phyloP scores from a whole-genome alignment of 2,329 filamentous ascomycete genomes.

The Fusarium haematococcum region DNA sequence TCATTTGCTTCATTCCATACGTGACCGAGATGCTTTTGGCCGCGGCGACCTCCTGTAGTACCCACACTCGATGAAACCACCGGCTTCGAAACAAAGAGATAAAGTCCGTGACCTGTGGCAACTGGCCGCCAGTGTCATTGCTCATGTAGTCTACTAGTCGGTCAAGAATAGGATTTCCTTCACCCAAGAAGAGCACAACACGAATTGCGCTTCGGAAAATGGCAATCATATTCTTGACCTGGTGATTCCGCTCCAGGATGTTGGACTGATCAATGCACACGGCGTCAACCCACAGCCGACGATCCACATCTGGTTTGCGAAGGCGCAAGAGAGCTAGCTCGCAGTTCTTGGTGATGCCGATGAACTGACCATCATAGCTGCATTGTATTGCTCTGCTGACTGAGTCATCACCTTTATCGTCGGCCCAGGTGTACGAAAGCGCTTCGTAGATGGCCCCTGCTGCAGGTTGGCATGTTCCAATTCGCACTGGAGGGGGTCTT shows the following conservation, averaged over 20 bases:
- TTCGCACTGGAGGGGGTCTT: background rate
- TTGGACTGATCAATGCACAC: background rate
- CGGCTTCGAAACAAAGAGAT: background rate
- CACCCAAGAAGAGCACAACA: background rate
- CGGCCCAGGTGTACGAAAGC: background rate
- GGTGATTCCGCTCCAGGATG: background rate
- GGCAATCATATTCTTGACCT: slow-evolving; percentile 6
- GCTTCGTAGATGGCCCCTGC: background rate
- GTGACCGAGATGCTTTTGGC: background rate
- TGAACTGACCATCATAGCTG: background rate
- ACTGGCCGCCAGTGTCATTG: background rate
- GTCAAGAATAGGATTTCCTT: background rate
- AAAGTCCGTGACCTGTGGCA: background rate
- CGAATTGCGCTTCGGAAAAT: background rate
- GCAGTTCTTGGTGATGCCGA: background rate
- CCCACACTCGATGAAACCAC: slow-evolving; percentile 1
- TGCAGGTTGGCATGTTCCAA: background rate
- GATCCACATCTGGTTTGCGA: background rate
- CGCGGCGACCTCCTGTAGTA: background rate
- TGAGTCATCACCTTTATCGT: background rate
- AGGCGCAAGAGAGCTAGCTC: background rate
- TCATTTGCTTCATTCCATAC: background rate
- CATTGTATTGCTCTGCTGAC: background rate
- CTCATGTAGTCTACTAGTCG: background rate
- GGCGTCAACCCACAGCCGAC: background rate